Base-by-base conservation (phyloP, 805 yeast genomes). In the Ogataea wickerhamii region DNA sequence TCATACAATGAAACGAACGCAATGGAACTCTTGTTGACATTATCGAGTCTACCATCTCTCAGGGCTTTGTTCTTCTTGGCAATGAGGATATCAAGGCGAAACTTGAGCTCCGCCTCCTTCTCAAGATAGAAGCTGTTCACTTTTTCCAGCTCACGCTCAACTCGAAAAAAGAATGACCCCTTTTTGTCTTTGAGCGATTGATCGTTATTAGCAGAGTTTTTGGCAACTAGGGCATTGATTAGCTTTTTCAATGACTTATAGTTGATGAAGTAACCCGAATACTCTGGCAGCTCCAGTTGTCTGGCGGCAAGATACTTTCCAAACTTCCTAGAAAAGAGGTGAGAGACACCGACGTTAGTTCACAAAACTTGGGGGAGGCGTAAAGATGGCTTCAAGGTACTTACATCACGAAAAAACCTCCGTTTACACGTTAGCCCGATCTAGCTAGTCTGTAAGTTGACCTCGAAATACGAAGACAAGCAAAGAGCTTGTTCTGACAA, bases 261-360 rank as follows among this genome's bases (percentile, higher is more conserved):
- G 66, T 93, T 88, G 57, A 93, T 91, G 67, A 91, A 93, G 58
- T 87, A 83, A 26, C 91, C 88, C 34, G 94, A 80, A 61, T 93
- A 93, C 62, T 93, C 98, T 8, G 98, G 98, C 42, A 91, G 70
- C 61, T 91, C 97, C 50, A 93, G 71, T 64, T 88, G 96, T 58
- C 97, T 78, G 29, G 94, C 84, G 47, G 95, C 98, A 58, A 93
- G 71, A 57, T 87, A 86, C 64, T 93, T 93, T 36, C 98, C 98
- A 63, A 88, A 93, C 71, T 93, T 93, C 98, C 56, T 58, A 11
- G 29, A 22, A 22, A 22, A 22, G 11, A 22, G 25, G 8, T 22
- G 25, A n/a, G n/a, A n/a, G 25, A 22, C 25, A 22, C 25, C 11
- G 8, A 8, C 12, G 25, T 22, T 22, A 22, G 25, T n/a, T n/a